These are phyloP conservation scores for Yarrowia sp. DNA, from an alignment of 805 yeast genomes.

Conservation along the genomic window DNA sequence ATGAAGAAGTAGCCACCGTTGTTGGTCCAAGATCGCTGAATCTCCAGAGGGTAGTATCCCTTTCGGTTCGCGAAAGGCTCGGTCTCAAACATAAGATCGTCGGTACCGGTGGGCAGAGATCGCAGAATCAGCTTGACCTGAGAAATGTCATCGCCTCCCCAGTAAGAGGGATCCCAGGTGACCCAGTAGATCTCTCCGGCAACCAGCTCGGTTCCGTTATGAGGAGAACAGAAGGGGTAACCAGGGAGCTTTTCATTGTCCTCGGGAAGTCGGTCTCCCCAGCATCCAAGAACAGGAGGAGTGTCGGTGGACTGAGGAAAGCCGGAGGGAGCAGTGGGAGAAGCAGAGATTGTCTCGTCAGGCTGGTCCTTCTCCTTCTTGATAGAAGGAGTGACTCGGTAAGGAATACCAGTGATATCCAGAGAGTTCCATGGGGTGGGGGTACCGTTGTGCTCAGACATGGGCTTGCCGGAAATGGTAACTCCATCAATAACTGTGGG, in stretches of 20 bases:
- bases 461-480: conserved; percentile 57
- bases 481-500: conserved; percentile 69
- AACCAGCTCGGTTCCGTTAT: conserved; percentile 55
- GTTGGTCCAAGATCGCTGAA: conserved; percentile 41
- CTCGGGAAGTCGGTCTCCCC: conserved; percentile 54
- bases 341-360: conserved; percentile 50
- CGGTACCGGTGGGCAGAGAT: conserved; percentile 51
- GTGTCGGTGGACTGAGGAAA: conserved; percentile 53
- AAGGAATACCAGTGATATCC: conserved; percentile 57
- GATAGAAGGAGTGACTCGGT: conserved; percentile 54
- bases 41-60: conserved; percentile 53
- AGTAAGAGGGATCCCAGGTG: conserved; percentile 58
- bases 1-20: conserved; percentile 52
- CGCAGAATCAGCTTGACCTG: conserved; percentile 51
- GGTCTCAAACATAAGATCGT: conserved; percentile 50
- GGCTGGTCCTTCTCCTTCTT: conserved; percentile 44
- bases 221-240: conserved; percentile 55
- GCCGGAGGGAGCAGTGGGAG: conserved; percentile 54
- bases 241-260: conserved; percentile 44
- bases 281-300: conserved; percentile 57
- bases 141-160: conserved; percentile 52
- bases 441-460: conserved; percentile 47
- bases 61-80: conserved; percentile 51
- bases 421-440: conserved; percentile 55
- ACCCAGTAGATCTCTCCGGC: conserved; percentile 59